These are phyloP conservation scores for Leccinum rimulosum DNA, from an alignment of 768 basidiomycete genomes.

Conservation along the genomic window DNA sequence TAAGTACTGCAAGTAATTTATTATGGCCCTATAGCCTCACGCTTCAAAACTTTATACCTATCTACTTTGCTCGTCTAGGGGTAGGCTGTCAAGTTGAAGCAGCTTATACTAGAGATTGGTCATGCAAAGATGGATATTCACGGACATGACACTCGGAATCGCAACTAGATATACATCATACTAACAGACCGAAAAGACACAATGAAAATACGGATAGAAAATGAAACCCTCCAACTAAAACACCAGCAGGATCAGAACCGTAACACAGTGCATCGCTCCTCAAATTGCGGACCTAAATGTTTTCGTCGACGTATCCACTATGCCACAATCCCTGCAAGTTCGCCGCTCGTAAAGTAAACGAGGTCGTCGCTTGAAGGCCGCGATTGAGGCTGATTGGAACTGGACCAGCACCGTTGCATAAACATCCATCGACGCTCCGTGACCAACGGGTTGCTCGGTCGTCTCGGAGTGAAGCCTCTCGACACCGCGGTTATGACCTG, in stretches of 20 bases:
- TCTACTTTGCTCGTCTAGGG: too few relatives aligned
- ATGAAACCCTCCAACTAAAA: background rate
- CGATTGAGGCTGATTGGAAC: constrained; percentile 19
- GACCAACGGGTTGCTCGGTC: constrained; percentile 1
- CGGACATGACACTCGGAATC: background rate
- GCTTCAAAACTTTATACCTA: too few relatives aligned
- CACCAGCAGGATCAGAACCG: background rate
- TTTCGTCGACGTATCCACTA: background rate
- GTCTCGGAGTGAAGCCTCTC: constrained; percentile 13
- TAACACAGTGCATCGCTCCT: background rate
- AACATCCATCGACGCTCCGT: constrained; percentile 13
- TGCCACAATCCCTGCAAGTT: background rate
- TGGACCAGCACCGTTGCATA: constrained; percentile 17
- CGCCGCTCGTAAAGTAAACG: constrained; percentile 4
- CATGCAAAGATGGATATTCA: too few relatives aligned
- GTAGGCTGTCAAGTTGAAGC: too few relatives aligned
- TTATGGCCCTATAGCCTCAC: too few relatives aligned
- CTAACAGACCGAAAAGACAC: background rate
- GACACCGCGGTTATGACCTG: constrained; percentile 11
- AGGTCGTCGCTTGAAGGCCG: constrained; percentile 35
- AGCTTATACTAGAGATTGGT: too few relatives aligned
- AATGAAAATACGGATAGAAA: background rate
- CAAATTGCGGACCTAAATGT: background rate
- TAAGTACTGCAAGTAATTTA: too few relatives aligned
- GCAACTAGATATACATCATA: background rate